Conservation (phyloP, 495 filamentous ascomycete species). For the Aspergillus mulundensis region DNA sequence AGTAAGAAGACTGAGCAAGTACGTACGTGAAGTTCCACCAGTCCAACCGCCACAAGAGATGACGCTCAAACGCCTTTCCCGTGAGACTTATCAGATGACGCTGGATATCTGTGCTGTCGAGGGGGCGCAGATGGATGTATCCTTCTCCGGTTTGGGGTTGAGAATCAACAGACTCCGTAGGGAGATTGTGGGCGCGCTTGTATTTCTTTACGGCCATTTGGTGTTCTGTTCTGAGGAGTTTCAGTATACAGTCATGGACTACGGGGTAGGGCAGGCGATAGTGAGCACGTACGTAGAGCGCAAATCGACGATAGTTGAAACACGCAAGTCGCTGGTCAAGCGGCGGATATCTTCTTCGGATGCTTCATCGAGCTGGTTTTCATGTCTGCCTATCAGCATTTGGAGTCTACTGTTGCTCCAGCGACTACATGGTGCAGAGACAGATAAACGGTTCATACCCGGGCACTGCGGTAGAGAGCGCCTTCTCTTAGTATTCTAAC, state of each 20-base stretch:
- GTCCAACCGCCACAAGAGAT: conserved; percentile 64
- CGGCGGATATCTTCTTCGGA: conserved; percentile 56
- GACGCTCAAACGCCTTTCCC: conserved; percentile 63
- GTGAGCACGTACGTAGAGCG: conserved; percentile 57
- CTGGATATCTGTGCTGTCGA: conserved; percentile 21
- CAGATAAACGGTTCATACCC: conserved; percentile 42
- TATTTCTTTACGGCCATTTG: conserved; percentile 63
- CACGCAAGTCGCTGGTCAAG: conserved; percentile 57
- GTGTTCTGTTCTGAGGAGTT: conserved; percentile 60
- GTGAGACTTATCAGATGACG: conserved; percentile 67
- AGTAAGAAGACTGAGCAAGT: conserved; percentile 5
- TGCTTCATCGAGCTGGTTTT: conserved; percentile 57
- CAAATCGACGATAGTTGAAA: conserved; percentile 72
- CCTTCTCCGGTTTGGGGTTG: conserved; percentile 14
- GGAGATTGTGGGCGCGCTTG: conserved; percentile 6
- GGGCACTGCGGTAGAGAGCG: conserved; percentile 69
- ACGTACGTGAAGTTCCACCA: conserved; percentile 65
- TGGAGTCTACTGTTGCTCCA: too few relatives aligned
- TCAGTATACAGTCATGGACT: not conserved
- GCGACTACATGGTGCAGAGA: not conserved
- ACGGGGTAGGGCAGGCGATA: not conserved
- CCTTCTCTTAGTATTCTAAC: conserved; percentile 61
- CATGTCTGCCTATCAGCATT: not conserved
- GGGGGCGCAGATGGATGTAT: conserved; percentile 4
- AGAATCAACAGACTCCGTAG: not conserved